A percentile compares a stretch with the other conserved stretches of the same genome.
Conservation (phyloP, 352 stramenopile species). For the Blastocystis sp. region DNA sequence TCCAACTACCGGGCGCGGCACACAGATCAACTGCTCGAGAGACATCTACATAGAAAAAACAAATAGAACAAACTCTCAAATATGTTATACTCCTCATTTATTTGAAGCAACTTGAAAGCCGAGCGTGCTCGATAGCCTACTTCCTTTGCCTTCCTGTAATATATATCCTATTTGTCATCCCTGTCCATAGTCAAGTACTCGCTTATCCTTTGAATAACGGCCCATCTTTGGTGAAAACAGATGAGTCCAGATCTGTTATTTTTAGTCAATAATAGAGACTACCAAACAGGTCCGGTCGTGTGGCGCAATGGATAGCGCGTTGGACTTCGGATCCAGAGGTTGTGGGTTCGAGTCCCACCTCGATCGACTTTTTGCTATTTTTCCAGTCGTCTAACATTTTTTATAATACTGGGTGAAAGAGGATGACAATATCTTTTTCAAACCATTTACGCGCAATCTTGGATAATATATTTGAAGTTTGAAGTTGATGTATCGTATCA, state of each 20-base stretch:
- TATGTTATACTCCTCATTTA: slow-evolving; percentile 94
- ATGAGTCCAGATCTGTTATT: neutral
- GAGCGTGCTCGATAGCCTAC: slow-evolving; percentile 90
- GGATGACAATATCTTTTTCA: too few species aligned
- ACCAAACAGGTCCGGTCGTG: neutral
- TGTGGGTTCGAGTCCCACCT: slow-evolving; percentile 62
- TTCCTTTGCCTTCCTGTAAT: slow-evolving; percentile 85
- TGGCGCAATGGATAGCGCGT: slow-evolving; percentile 62
- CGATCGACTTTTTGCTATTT: slow-evolving; percentile 56
- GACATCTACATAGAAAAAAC: slow-evolving; percentile 69
- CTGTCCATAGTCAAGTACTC: neutral
- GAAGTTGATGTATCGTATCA: too few species aligned
- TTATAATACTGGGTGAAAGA: too few species aligned
- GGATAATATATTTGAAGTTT: too few species aligned
- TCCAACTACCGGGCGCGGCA: slow-evolving; percentile 94
- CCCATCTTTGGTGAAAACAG: neutral
- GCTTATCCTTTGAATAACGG: slow-evolving; percentile 48
- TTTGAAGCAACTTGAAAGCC: slow-evolving; percentile 96
- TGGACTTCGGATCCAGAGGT: slow-evolving; percentile 62
- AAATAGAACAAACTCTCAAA: slow-evolving; percentile 69
- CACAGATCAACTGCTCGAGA: slow-evolving; percentile 91
- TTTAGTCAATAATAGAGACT: neutral
- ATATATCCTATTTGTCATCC: slow-evolving; percentile 65
- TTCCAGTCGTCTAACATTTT: too few species aligned
- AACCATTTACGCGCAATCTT: too few species aligned